phyloP scores from a whole-genome alignment of 208 protist genomes.

The Porcisia hertigi region DNA sequence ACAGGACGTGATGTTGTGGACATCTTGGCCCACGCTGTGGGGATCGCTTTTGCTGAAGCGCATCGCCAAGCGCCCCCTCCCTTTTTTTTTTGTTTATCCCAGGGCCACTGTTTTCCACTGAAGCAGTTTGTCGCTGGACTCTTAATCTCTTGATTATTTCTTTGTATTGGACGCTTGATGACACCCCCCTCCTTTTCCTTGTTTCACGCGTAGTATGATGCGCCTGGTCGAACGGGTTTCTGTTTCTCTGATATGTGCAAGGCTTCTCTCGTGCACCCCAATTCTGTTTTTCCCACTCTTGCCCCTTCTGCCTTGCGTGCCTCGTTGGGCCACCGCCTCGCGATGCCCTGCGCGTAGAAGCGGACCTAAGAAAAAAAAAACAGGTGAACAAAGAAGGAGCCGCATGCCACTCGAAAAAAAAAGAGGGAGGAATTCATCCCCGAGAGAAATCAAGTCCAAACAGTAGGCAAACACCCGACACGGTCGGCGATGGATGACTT shows the following conservation, averaged over 20 bases:
- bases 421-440: background rate
- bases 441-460: background rate
- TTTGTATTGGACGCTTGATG: too few species aligned
- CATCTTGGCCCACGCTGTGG: background rate
- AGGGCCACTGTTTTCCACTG: too few species aligned
- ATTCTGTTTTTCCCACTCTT: constrained; percentile 9
- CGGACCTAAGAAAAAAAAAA: background rate
- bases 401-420: background rate
- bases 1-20: background rate
- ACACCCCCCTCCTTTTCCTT: background rate
- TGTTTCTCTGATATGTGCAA: background rate
- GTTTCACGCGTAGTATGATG: background rate
- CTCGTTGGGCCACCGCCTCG: background rate
- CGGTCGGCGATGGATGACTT: background rate
- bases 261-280: constrained; percentile 13
- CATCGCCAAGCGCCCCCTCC: constrained; percentile 1
- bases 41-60: constrained; percentile 14
- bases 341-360: background rate
- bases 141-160: background rate
- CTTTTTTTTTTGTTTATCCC: background rate
- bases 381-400: background rate
- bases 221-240: background rate
- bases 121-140: too few species aligned
- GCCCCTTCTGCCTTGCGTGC: background rate
- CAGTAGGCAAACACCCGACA: background rate